phyloP scores from a whole-genome alignment of 192 early-diverging fungal species.

The Rhizoclosmatium sp. region DNA sequence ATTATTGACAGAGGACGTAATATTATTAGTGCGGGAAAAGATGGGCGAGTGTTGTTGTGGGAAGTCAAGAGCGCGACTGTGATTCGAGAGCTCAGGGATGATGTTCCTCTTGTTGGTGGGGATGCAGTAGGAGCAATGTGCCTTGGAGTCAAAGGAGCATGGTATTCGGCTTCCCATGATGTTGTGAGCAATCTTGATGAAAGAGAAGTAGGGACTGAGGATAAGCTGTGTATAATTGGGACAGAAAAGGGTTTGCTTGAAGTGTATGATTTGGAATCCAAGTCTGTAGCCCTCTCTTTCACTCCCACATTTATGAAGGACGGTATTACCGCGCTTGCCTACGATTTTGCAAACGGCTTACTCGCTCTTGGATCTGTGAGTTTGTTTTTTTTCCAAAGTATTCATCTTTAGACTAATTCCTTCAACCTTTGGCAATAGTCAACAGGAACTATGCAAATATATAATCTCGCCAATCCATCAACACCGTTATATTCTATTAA shows the following conservation, averaged over 20 bases:
- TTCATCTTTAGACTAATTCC: neutral
- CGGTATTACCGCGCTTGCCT: conserved; percentile 14
- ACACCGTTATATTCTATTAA: conserved; percentile 6
- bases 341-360: neutral
- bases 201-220: conserved; percentile 13
- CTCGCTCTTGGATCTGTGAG: conserved; percentile 4
- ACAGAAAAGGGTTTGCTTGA: neutral
- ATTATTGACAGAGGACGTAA: conserved; percentile 28
- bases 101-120: neutral
- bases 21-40: conserved; percentile 14
- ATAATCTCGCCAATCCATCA: conserved; percentile 22
- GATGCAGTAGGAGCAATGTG: neutral
- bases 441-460: conserved; percentile 16
- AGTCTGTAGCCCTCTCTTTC: neutral
- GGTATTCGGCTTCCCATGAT: neutral
- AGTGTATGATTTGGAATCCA: conserved; percentile 18
- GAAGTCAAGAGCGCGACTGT: conserved; percentile 23
- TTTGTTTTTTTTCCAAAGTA: neutral
- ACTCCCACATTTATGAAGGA: neutral
- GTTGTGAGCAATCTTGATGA: neutral
- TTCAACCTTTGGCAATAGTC: neutral
- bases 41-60: conserved; percentile 24
- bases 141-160: neutral
- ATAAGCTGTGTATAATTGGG: conserved; percentile 19
- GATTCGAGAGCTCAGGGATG: conserved; percentile 11